Evolutionary conservation across 106 monocot genomes (phyloP), one percentile per base, ranked within the genome.

Genomic region (Acanthochlamys bracteata): DNA sequence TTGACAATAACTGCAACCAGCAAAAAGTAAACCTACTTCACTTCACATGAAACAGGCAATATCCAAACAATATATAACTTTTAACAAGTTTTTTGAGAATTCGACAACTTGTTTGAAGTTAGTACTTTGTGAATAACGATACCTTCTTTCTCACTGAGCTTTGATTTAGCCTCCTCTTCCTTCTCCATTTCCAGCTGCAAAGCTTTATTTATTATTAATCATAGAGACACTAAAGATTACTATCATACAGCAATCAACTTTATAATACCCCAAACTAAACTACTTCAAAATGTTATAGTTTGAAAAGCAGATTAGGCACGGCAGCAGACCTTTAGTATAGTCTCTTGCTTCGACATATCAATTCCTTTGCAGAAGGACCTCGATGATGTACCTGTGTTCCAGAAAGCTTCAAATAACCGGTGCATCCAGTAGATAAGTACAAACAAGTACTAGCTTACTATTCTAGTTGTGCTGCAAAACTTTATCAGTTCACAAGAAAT

Each of bases 301-400:
- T n/a, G n/a, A 58, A 22, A 39, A 47, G 9, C 47, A 46, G 11
- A 27, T 57, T 17, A 22, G 46, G 39, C 43, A 45, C 4, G 2
- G 4, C 39, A 41, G 57, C 39, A 13, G 57, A 89, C 94, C 75
- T 85, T 90, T 19, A 90, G 8, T 11, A 80, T 20, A 20, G 95
- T 90, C 75, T 96, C 95, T 27, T 96, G 59, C 67, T 77, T 80
- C 95, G 90, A 96, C 90, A 91, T 90, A 66, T 72, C 71, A 52
- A 90, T 74, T 16, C 82, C 95, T 55, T 67, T 87, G 71, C 73
- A 96, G 72, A 96, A 90, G 0, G 95, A 90, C 71, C 95, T 78
- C 1, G 84, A 90, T 10, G 95, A 96, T 58, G 95, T 96, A 13
- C 89, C 93, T 94, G 23, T 23, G 49, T 49, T 2, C 12, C 9